A percentile compares a stretch with the other conserved stretches of the same genome.
phyloP scores from a whole-genome alignment of 1,139 yeast species.

The Taphrina populina region DNA sequence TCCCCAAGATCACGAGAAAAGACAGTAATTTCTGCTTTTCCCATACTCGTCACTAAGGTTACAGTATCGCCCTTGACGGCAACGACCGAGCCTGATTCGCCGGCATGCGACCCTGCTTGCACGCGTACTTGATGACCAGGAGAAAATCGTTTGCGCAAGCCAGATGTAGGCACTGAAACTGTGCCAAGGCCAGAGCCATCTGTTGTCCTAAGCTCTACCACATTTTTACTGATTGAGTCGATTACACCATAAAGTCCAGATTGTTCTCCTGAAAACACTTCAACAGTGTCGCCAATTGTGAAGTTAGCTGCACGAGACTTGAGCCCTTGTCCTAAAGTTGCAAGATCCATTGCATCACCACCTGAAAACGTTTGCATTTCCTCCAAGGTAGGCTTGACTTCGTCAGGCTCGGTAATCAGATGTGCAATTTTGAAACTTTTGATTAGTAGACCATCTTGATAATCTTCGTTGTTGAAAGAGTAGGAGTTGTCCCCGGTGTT shows the following conservation, averaged over 20 bases:
- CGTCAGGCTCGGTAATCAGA: slow-evolving; percentile 75
- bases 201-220: slow-evolving; percentile 39
- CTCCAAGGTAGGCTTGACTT: slow-evolving; percentile 82
- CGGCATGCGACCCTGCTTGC: slow-evolving; percentile 83
- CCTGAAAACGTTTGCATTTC: slow-evolving; percentile 84
- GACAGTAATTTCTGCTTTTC: slow-evolving; percentile 82
- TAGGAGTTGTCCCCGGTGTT: slow-evolving; percentile 68
- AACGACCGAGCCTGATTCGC: slow-evolving; percentile 93
- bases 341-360: slow-evolving; percentile 78
- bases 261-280: slow-evolving; percentile 89
- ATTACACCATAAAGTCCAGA: slow-evolving; percentile 84
- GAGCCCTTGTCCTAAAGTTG: slow-evolving; percentile 79
- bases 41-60: slow-evolving; percentile 83
- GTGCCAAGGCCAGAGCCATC: slow-evolving; percentile 44
- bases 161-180: slow-evolving; percentile 72
- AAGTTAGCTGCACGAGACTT: slow-evolving; percentile 56
- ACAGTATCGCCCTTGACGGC: slow-evolving; percentile 79
- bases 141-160: slow-evolving; percentile 77
- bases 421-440: slow-evolving; percentile 71
- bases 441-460: slow-evolving; percentile 78
- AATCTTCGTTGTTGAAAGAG: slow-evolving; percentile 81
- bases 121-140: slow-evolving; percentile 97
- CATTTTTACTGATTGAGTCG: slow-evolving; percentile 49
- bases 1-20: slow-evolving; percentile 54
- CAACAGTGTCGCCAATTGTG: slow-evolving; percentile 93